Base-by-base conservation (phyloP, 2,329 filamentous ascomycete genomes). In the Fusarium nelsonii region DNA sequence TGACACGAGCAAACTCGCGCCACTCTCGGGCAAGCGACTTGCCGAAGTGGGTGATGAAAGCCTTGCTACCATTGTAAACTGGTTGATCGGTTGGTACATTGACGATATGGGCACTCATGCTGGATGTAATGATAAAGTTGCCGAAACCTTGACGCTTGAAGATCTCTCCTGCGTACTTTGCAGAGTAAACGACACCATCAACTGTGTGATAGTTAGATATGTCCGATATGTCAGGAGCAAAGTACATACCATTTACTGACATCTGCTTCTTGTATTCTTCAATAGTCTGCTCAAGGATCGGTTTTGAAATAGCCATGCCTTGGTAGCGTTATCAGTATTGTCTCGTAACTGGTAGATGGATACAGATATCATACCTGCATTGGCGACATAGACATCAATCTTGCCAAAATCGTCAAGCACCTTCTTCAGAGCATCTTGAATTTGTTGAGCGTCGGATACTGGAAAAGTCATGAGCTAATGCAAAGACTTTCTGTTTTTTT, bases 11-110 rank as follows among this genome's bases (percentile, higher is more conserved):
- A 66, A 88, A 86, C 1, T 85, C 83, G 3, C 83, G 75, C 86
- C 86, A 88, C 62, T 88, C 85, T 11, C 83, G 78, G 0, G 85
- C 85, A 15, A 88, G 78, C 0, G 80, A 83, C 68, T 85, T 86
- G 36, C 84, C 85, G 41, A 88, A 81, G 59, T 88, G 86, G 1
- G 81, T 85, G 11, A 86, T 79, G 18, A 81, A 85, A 0, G 86
- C 85, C 70, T 88, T 88, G 26, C 81, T 84, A 3, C 80, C 81
- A 64, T 88, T 88, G 73, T 88, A 88, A 4, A 85, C 83, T 0
- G 85, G 83, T 67, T 87, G 85, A 45, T 86, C 84, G 6, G 81
- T 76, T 1, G 84, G 84, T 1, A 84, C 82, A 52, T 85, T 85
- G 64, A 84, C 83, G 34, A 85, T 79, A 45, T 82, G 83, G 0